Percentiles rank a stretch among this genome's conserved stretches.
phyloP scores from a whole-genome alignment of 495 filamentous ascomycete species.

The Daldinia childiae region DNA sequence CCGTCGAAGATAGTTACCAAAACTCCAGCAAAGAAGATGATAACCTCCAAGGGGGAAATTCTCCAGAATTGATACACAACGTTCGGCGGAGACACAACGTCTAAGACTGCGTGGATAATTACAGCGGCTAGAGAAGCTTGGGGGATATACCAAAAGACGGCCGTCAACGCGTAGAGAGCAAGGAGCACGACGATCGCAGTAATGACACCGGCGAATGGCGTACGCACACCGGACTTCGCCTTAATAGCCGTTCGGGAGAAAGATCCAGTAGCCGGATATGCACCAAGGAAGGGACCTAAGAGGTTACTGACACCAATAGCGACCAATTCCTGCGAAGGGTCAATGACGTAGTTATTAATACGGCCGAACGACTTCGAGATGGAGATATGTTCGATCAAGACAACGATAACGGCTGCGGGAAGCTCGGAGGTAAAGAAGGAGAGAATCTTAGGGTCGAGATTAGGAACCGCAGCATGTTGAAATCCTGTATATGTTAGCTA shows the following conservation, averaged over 20 bases:
- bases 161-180: conserved; percentile 62
- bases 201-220: conserved; percentile 62
- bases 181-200: conserved; percentile 63
- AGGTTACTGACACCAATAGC: conserved; percentile 64
- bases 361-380: conserved; percentile 65
- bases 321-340: conserved; percentile 64
- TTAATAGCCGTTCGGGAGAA: conserved; percentile 63
- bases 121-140: conserved; percentile 55
- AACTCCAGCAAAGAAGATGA: conserved; percentile 63
- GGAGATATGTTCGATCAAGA: conserved; percentile 64
- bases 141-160: conserved; percentile 63
- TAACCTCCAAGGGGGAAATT: conserved; percentile 59
- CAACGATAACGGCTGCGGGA: conserved; percentile 56
- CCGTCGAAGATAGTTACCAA: conserved; percentile 61
- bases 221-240: conserved; percentile 61
- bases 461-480: conserved; percentile 53
- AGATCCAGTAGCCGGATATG: conserved; percentile 63
- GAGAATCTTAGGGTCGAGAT: conserved; percentile 48
- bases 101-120: conserved; percentile 64
- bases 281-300: conserved; percentile 62
- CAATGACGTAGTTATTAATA: conserved; percentile 64
- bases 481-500: conserved; percentile 49
- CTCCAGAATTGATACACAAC: conserved; percentile 62
- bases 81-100: conserved; percentile 59
- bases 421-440: conserved; percentile 49